phyloP scores from a whole-genome alignment of 208 protist species.

The Acanthamoeba lugdunensis region DNA sequence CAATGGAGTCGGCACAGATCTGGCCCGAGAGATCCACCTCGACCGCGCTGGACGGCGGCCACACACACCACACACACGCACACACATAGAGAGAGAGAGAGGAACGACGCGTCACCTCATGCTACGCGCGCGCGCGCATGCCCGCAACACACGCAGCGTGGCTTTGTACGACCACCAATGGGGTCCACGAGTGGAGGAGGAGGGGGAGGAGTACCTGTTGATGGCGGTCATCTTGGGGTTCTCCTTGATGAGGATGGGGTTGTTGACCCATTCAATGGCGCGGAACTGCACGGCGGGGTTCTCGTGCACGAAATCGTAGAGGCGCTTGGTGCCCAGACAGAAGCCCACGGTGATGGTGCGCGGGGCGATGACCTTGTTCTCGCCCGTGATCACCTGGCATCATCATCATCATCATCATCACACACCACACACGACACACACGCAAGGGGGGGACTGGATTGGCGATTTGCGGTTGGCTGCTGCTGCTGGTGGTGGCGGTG shows the following conservation, averaged over 20 bases:
- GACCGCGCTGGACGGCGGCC: conserved; percentile 12
- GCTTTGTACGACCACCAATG: too few relatives aligned
- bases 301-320: conserved; percentile 86
- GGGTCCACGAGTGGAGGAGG: too few relatives aligned
- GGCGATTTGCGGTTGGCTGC: neutral
- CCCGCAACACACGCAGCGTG: too few relatives aligned
- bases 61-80: too few relatives aligned
- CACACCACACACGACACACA: too few relatives aligned
- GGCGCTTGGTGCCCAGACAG: conserved; percentile 74
- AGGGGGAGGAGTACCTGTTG: conserved; percentile 62
- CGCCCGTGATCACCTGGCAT: conserved; percentile 54
- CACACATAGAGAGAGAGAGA: neutral
- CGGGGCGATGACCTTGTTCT: conserved; percentile 75
- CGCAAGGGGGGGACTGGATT: too few relatives aligned
- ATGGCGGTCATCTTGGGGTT: conserved; percentile 83
- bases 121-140: too few relatives aligned
- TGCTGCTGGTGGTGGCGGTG: too few relatives aligned
- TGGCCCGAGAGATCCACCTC: conserved; percentile 86
- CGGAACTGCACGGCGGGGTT: conserved; percentile 80
- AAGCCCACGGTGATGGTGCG: conserved; percentile 76
- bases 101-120: too few relatives aligned
- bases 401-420: too few relatives aligned
- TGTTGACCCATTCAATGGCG: conserved; percentile 75
- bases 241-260: conserved; percentile 79
- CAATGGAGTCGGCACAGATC: conserved; percentile 82